Base-by-base conservation (phyloP, 129 eudicot species). In the Daucus carota region DNA sequence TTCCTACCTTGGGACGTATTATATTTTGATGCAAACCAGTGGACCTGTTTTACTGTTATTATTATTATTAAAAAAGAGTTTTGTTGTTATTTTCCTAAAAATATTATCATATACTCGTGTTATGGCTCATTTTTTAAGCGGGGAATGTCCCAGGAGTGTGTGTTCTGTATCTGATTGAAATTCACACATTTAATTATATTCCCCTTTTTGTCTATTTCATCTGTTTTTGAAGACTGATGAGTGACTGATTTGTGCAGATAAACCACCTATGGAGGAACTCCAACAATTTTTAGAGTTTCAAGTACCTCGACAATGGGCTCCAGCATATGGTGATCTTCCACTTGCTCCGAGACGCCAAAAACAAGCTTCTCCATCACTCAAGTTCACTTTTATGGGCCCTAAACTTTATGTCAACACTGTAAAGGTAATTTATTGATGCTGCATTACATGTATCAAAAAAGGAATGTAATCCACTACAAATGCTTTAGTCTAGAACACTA, bases 241-340 rank as follows among this genome's bases (percentile, higher is more conserved):
- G n/a, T 34, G 41, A 67, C 40, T 34, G 5, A 67, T 59, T 26
- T 46, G 28, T 85, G 85, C 87, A 91, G 98, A 93, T 82, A 93
- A 94, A 73, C 99, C 99, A 60, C 97, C 96, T 2, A 81, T 86
- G 60, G 97, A 91, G 92, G 99, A 94, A 80, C 96, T 94, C 24
- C 78, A 87, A 15, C 96, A 91, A 80, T 94, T 94, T 80, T 86
- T 94, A 13, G 99, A 91, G 84, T 94, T 91, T 77, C 99, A 94
- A 57, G 74, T 94, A 71, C 99, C 99, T 73, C 89, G 99, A 34
- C 97, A 89, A 72, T 94, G 99, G 99, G 96, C 99, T 24, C 99
- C 99, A 0, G 94, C 90, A 24, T 94, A 87, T 70, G 86, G 92
- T 46, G 99, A 95, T 80, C 96, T 95, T 81, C 97, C 97, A 66